Base-by-base conservation (phyloP, 225 moss, liverwort and hornwort species). In the Neckera pumila region DNA sequence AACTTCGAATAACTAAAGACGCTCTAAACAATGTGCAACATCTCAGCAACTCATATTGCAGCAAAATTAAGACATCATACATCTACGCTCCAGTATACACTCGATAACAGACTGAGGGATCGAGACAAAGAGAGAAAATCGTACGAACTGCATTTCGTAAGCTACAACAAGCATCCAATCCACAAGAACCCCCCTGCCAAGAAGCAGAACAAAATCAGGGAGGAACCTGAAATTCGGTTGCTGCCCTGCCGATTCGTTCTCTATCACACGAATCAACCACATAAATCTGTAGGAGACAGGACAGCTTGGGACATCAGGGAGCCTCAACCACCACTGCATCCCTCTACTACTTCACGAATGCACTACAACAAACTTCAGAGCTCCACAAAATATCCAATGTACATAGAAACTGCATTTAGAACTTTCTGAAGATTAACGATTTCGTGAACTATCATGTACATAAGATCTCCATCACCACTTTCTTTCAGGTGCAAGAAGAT, bases 251-350 rank as follows among this genome's bases (percentile, higher is more conserved):
- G 81, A 96, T 92, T 80, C 95, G 92, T 56, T 97, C 98, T 91
- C 90, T 92, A 86, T 97, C 96, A 88, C 94, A 88, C 54, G 98
- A 98, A 83, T 97, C 97, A 65, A 98, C 97, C 80, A 98, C 98
- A 91, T 97, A 98, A 86, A 97, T 98, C 96, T 98, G 93, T 84
- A 91, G 64, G 31, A 90, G 74, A 80, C 72, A 63, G 51, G 27
- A 83, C 64, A 85, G 76, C 61, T 81, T 38, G 73, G 38, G 63
- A 30, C 38, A 87, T 90, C 69, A 89, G 80, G 54, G 58, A 84
- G 58, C 42, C 10, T 66, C 74, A 84, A 63, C 33, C 70, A 65
- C 45, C 40, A 18, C 57, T 57, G n/a, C 38, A 64, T 56, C 63
- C 61, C 54, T 53, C 23, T 59, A 71, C 45, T 53, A 43, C 89